Evolutionary conservation across 108 stramenopile species (phyloP).

Genomic region (Cyclotella choctawhatcheeana): DNA sequence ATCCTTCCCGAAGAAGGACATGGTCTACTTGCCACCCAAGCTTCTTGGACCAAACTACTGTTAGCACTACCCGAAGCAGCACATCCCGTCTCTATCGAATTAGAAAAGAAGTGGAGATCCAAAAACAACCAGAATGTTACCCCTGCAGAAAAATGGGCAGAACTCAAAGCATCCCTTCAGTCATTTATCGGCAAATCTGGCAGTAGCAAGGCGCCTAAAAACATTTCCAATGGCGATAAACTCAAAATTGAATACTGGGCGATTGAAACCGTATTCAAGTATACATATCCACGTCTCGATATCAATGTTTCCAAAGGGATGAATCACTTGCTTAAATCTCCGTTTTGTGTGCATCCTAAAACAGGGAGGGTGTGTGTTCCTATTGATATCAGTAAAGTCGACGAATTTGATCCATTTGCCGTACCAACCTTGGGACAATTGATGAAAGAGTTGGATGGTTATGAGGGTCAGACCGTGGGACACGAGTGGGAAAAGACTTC

Average conservation of each 20-base stretch:
- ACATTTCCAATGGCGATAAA: conserved; percentile 58
- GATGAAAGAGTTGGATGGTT: conserved; percentile 74
- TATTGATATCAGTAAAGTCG: conserved; percentile 67
- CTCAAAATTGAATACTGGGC: conserved; percentile 82
- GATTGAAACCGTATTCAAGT: conserved; percentile 89
- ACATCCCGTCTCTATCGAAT: conserved; percentile 53
- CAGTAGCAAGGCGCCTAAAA: conserved; percentile 52
- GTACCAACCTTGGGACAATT: conserved; percentile 87
- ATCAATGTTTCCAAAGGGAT: conserved; percentile 98
- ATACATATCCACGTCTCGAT: conserved; percentile 97
- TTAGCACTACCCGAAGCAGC: conserved; percentile 84
- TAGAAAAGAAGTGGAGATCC: conserved; percentile 69
- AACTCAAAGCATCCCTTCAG: conserved; percentile 68
- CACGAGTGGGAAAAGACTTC: conserved; percentile 87
- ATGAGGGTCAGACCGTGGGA: conserved; percentile 21
- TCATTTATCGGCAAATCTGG: conserved; percentile 55
- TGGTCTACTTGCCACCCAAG: conserved; percentile 76
- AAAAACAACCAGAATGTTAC: conserved; percentile 33
- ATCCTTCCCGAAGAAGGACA: conserved; percentile 86
- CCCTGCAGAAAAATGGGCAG: conserved; percentile 83
- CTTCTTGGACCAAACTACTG: conserved; percentile 85
- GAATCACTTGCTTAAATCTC: conserved; percentile 99
- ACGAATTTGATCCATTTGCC: conserved; percentile 84
- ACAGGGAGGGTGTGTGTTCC: conserved; percentile 99
- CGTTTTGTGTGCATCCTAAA: conserved; percentile 99